A percentile compares a stretch with the other conserved stretches of the same genome.
Evolutionary conservation across 1,284 basidiomycete species (phyloP).

Genomic region (Phellopilus nigrolimitatus): DNA sequence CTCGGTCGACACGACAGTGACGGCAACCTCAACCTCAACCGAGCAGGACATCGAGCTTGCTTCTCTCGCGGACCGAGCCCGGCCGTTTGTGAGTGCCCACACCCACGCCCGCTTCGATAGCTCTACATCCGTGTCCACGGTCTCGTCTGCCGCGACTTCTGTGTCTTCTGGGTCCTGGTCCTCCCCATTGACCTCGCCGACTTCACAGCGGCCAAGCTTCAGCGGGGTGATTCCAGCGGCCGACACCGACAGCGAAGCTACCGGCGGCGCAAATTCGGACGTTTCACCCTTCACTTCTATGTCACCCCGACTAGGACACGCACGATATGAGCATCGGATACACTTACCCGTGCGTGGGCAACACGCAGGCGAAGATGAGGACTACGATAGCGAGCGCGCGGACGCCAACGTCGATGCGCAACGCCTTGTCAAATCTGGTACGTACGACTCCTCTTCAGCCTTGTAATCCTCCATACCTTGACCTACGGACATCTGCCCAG

Average conservation of each 20-base stretch:
- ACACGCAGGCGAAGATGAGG: background rate
- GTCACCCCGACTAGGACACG: background rate
- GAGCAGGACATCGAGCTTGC: background rate
- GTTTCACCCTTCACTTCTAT: no score
- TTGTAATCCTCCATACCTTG: background rate
- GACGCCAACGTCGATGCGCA: background rate
- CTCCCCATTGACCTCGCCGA: background rate
- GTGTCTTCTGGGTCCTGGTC: slow-evolving; percentile 1
- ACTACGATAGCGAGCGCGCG: background rate
- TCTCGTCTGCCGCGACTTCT: background rate
- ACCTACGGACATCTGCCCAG: background rate
- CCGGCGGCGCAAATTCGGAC: background rate
- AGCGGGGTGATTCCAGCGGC: background rate
- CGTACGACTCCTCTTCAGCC: no score
- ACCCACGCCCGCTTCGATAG: slow-evolving; percentile 1
- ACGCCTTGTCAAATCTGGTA: no score
- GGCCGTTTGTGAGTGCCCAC: background rate
- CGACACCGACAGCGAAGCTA: background rate
- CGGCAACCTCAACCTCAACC: background rate
- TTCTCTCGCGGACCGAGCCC: background rate
- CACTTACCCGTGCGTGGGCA: background rate
- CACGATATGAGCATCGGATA: background rate
- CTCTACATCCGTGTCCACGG: background rate
- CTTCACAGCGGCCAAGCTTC: background rate
- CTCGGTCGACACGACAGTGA: no score